A percentile compares a stretch with the other conserved stretches of the same genome.
phyloP scores from a whole-genome alignment of 306 rosid genomes.

The Pterocarpus santalinus region DNA sequence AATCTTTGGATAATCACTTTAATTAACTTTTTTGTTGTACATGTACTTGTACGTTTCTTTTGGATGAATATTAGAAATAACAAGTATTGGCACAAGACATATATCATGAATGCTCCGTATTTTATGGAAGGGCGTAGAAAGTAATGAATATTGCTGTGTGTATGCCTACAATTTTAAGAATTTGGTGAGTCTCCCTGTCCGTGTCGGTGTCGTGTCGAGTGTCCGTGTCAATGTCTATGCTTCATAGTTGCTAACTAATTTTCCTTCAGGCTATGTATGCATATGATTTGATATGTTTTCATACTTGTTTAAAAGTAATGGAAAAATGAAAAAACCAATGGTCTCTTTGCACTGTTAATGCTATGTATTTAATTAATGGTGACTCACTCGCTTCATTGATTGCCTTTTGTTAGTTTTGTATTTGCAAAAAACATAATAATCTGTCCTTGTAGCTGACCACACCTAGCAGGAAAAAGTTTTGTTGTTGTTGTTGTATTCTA shows the following conservation, averaged over 20 bases:
- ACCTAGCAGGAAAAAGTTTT: not conserved
- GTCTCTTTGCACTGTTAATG: slow-evolving; percentile 15
- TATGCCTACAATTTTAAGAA: no score
- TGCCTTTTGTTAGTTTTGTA: slow-evolving; percentile 36
- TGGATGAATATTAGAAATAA: no score
- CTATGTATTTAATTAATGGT: slow-evolving; percentile 28
- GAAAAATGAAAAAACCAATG: not conserved
- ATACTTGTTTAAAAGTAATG: not conserved
- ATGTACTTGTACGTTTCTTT: no score
- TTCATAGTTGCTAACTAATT: not conserved
- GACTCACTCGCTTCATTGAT: not conserved
- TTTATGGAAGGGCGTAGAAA: no score
- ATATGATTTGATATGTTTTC: slow-evolving; percentile 31
- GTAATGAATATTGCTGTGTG: no score
- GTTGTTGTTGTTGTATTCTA: slow-evolving; percentile 28
- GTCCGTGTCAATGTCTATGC: no score
- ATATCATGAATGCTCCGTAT: no score
- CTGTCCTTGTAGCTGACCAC: not conserved
- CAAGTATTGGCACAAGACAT: no score
- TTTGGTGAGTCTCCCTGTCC: no score
- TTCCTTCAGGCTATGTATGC: slow-evolving; percentile 2
- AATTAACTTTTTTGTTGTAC: no score
- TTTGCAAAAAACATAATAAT: slow-evolving; percentile 3
- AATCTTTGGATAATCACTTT: no score
- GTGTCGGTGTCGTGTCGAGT: no score